Evolutionary conservation across 441 rosid species (phyloP), one percentile per base, ranked within the genome.

Genomic region (Erodium texanum): DNA sequence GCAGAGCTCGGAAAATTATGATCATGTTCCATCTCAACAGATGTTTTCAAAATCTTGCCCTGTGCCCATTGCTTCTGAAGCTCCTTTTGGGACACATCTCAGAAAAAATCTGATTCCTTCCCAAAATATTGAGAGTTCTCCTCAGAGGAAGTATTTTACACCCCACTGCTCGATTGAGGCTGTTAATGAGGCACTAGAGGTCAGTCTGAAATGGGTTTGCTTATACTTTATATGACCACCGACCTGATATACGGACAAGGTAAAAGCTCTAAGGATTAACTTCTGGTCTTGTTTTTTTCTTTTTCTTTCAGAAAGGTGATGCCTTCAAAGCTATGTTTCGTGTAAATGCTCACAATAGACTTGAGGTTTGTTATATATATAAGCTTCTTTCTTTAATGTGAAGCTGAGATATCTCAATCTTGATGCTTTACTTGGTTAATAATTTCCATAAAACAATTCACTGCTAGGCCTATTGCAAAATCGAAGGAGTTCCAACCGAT

Each of bases 381-480:
- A 56, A 67, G 19, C 27, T 43, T 63, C n/a, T 4, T 61, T 59
- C 50, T 43, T 65, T 50, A 20, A 24, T 41, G 34, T 54, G 22
- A 34, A 34, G 62, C 41, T 22, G 68, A 41, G 24, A 12, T 20
- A 6, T 66, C 58, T 19, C 22, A 38, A 22, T 9, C n/a, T 67
- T 24, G 12, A 45, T 24, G 43, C 9, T 29, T 24, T 24, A 48
- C 27, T 3, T 29, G 34, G 50, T 70, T 63, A 29, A 5, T 56
- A 32, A 24, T 66, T 22, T 77, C 68, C 69, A 27, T 69, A 14
- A 63, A 68, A 32, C n/a, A 67, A n/a, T n/a, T 23, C 36, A 32
- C 36, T 72, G 68, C 58, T 65, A 93, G 99, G 99, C 97, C 22
- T 93, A 93, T 71, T 91, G 99, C 88, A 93, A 86, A 84, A 85